Base-by-base conservation (phyloP, 331 rosid species). In the Pyrus hybrid region DNA sequence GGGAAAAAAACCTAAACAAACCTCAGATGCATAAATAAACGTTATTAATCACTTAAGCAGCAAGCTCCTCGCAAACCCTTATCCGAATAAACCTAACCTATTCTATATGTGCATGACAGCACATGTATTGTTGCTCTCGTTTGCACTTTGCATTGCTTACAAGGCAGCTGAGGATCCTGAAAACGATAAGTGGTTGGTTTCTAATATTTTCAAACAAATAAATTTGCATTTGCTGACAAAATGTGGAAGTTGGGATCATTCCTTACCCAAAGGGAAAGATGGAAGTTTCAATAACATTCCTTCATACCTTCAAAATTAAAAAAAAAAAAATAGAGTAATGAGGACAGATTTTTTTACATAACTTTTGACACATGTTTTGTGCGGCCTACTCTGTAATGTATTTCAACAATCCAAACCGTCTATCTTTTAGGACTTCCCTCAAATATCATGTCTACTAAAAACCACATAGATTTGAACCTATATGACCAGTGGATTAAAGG, bases 21-120 rank as follows among this genome's bases (percentile, higher is more conserved):
- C 0, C 1, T 51, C 10, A 0, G 2, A 0, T 51, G 3, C 1
- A 18, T 0, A 0, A 51, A 51, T 51, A 17, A 51, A 51, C 21
- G 1, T 0, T 51, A 0, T 17, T 51, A 51, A 51, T 51, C 4
- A 51, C 57, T 51, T 51, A 0, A 51, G 10, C 10, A 51, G 3
- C 57, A 51, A 2, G 0, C 3, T 51, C 2, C 10, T 51, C 10
- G 4, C 21, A 0, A 3, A 51, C 1, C 21, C 21, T 51, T 51
- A 51, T 51, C 21, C 4, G 0, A 16, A 49, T 69, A 16, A 2
- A 5, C 1, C 16, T 7, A 0, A 0, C 33, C 35, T 1, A 25
- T 68, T 25, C 13, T 51, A 51, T 51, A 49, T 17, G 6, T 17
- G 45, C 45, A 10, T 37, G 13, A 37, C 13, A 37, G 45, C 45